phyloP scores from a whole-genome alignment of 257 asterid genomes.

The Datura wrightii region DNA sequence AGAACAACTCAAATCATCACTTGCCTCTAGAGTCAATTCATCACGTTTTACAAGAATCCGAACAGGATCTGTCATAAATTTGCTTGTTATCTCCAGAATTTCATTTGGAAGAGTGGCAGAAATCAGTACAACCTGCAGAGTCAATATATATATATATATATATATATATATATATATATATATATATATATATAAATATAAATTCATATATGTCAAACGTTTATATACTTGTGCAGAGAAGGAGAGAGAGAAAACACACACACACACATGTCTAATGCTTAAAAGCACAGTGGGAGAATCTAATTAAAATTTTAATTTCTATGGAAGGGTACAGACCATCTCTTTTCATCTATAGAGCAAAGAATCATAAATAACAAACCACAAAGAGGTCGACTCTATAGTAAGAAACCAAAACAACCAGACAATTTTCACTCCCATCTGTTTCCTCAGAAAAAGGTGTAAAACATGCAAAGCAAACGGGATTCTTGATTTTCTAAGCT shows the following conservation, averaged over 20 bases:
- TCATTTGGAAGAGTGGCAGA: slow-evolving; percentile 99
- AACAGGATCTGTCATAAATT: slow-evolving; percentile 99
- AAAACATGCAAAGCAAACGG: slow-evolving; percentile 11
- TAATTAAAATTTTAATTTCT: background rate
- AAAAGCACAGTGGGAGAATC: background rate
- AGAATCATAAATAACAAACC: background rate
- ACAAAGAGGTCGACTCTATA: background rate
- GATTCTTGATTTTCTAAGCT: background rate
- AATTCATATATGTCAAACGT: background rate
- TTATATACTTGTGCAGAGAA: background rate
- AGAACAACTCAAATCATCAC: slow-evolving; percentile 31
- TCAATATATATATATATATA: background rate
- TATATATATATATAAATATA: background rate
- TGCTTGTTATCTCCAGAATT: slow-evolving; percentile 93
- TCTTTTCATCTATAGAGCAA: slow-evolving; percentile 8
- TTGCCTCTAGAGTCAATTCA: slow-evolving; percentile 95
- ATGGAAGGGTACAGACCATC: background rate
- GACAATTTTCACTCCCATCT: background rate
- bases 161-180: background rate
- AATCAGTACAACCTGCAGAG: slow-evolving; percentile 82
- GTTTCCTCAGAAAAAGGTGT: background rate
- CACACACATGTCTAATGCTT: background rate
- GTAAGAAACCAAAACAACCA: background rate
- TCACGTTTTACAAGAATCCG: slow-evolving; percentile 98
- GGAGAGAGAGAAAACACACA: background rate